Evolutionary conservation across 2,329 filamentous ascomycete genomes (phyloP).

Genomic region (Penicillium sp.): DNA sequence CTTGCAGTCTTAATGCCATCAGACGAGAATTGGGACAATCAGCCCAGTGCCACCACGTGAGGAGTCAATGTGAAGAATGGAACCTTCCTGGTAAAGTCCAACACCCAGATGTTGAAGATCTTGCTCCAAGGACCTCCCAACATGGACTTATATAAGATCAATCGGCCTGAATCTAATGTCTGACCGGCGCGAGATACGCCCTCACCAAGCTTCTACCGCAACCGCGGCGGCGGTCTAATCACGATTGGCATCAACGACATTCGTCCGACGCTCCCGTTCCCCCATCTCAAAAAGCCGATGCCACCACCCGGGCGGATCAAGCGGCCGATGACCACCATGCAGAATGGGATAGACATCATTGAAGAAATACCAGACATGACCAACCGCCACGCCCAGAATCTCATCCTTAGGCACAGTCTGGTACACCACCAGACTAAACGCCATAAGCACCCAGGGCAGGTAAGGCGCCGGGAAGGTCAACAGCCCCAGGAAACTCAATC

Average conservation of each 20-base stretch:
- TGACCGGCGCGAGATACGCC: not conserved
- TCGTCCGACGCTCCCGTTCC: constrained; percentile 21
- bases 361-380: constrained; percentile 98
- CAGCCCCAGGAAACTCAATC: constrained; percentile 84
- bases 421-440: constrained; percentile 88
- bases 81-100: not conserved
- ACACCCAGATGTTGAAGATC: not conserved
- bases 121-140: too few species aligned
- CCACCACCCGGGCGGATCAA: constrained; percentile 92
- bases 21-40: not conserved
- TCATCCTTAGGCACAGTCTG: constrained; percentile 91
- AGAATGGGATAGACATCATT: constrained; percentile 93
- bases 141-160: not conserved
- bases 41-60: not conserved
- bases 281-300: constrained; percentile 70
- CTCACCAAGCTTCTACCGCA: constrained; percentile 37
- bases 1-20: not conserved
- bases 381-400: constrained; percentile 90
- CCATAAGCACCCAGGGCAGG: constrained; percentile 93
- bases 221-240: constrained; percentile 36
- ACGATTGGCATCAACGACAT: constrained; percentile 32
- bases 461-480: constrained; percentile 93
- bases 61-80: not conserved
- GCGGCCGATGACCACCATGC: constrained; percentile 77
- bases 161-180: not conserved